Base-by-base conservation (phyloP, 1,284 basidiomycete species). In the Irpex rosettiformis region DNA sequence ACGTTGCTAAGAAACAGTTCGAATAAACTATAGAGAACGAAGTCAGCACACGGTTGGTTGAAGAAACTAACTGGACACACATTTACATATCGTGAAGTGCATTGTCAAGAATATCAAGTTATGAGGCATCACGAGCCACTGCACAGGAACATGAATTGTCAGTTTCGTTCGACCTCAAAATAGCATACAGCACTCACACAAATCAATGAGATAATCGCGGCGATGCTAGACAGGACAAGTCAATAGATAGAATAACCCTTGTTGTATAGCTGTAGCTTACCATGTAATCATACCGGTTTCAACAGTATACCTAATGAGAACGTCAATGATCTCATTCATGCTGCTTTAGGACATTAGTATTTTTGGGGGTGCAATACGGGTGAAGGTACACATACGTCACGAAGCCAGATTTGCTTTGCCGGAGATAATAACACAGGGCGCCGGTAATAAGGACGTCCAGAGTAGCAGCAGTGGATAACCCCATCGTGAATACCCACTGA, bases 401-500 rank as follows among this genome's bases (percentile, higher is more conserved):
- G 55, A 77, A 75, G 58, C 72, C 72, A 22, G 77, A 74, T 43
- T 79, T 72, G 58, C 74, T 83, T 24, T 70, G 63, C 58, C 67
- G 65, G 40, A 85, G 72, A 52, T 83, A 77, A 53, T 74, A 69
- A 24, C 80, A 79, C 48, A 85, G 75, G 1, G 73, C 74, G 0
- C 65, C 66, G 0, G 83, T 82, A 56, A 84, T 81, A 13, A 82
- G 61, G 40, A 84, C 62, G 66, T 85, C 83, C 8, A 82, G 76
- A 3, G 70, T 70, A 0, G 78, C 77, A 0, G 83, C 84, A 13
- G 83, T 68, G 0, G 79, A 77, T 1, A 85, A 70, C 33, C 83
- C 83, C 3, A 75, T 66, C 0, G 83, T 85, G 63, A 85, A 85
- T 28, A 83, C 70, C 82, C 82, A 85, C 81, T 83, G 56, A 7